Evolutionary conservation across 1,284 basidiomycete species (phyloP).

Genomic region (Leccinum solheimii): DNA sequence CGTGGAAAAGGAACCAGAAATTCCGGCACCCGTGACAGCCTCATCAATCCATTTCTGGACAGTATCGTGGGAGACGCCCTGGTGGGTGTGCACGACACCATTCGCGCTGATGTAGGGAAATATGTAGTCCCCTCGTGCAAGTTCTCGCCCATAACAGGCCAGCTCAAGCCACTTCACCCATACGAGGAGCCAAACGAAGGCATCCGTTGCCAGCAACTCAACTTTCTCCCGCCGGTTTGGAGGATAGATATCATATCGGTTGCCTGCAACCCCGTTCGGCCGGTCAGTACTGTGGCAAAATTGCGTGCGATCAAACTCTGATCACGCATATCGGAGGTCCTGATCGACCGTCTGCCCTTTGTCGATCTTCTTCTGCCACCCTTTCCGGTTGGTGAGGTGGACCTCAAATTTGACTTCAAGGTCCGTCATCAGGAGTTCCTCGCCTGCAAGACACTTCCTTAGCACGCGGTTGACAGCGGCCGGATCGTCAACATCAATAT

Average conservation of each 20-base stretch:
- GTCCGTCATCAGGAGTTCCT: no score
- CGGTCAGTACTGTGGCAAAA: not conserved
- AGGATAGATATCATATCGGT: not conserved
- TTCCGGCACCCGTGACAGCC: slow-evolving; percentile 23
- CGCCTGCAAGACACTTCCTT: not conserved
- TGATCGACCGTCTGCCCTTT: not conserved
- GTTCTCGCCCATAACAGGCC: not conserved
- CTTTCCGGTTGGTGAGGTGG: no score
- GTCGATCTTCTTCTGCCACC: not conserved
- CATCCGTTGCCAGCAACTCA: not conserved
- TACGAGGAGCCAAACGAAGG: not conserved
- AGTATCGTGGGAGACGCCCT: slow-evolving; percentile 21
- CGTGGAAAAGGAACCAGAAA: slow-evolving; percentile 33
- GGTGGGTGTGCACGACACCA: slow-evolving; percentile 19
- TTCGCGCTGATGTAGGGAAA: slow-evolving; percentile 36
- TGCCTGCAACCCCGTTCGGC: not conserved
- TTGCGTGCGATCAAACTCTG: not conserved
- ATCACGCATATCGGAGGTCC: not conserved
- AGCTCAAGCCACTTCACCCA: not conserved
- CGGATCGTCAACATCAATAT: not conserved
- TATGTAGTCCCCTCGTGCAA: slow-evolving; percentile 27
- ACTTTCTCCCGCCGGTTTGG: not conserved
- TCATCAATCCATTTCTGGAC: slow-evolving; percentile 30
- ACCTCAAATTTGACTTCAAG: no score
- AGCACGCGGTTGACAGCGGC: not conserved